These are phyloP conservation scores for Scheffersomyces stambukii DNA, from an alignment of 1,139 yeast species.

Conservation along the genomic window DNA sequence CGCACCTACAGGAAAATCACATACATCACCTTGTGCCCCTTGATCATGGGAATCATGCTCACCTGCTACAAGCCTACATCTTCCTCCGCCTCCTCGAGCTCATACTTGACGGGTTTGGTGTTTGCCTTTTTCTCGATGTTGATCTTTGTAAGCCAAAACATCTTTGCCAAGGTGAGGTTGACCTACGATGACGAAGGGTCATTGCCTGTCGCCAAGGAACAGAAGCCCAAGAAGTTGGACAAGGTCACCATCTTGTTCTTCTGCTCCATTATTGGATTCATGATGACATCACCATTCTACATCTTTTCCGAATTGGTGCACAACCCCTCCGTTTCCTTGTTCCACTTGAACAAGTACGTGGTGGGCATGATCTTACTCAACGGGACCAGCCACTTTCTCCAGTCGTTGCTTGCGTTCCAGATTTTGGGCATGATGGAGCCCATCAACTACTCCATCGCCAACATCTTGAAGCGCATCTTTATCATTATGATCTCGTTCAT, in stretches of 20 bases:
- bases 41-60: conserved; percentile 78
- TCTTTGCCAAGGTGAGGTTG: conserved; percentile 79
- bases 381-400: conserved; percentile 80
- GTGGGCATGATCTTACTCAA: conserved; percentile 45
- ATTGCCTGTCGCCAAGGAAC: conserved; percentile 5
- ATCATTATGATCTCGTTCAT: conserved; percentile 77
- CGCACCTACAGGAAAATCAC: conserved; percentile 60
- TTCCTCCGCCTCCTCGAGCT: conserved; percentile 9
- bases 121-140: conserved; percentile 80
- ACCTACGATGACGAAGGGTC: conserved; percentile 47
- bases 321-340: conserved; percentile 27
- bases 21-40: conserved; percentile 71
- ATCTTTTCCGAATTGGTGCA: conserved; percentile 55
- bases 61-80: conserved; percentile 56
- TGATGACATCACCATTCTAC: conserved; percentile 75
- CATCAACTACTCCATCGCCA: conserved; percentile 88
- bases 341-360: conserved; percentile 31
- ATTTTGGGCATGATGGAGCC: conserved; percentile 82
- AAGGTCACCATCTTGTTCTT: conserved; percentile 79
- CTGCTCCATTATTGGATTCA: conserved; percentile 79
- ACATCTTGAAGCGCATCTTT: conserved; percentile 79
- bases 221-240: conserved; percentile 51
- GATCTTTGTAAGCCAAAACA: conserved; percentile 87
- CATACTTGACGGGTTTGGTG: conserved; percentile 54
- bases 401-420: conserved; percentile 85